A percentile compares a stretch with the other conserved stretches of the same genome.
phyloP scores from a whole-genome alignment of 2,329 filamentous ascomycete species.

The Ceratocystis colombiana region DNA sequence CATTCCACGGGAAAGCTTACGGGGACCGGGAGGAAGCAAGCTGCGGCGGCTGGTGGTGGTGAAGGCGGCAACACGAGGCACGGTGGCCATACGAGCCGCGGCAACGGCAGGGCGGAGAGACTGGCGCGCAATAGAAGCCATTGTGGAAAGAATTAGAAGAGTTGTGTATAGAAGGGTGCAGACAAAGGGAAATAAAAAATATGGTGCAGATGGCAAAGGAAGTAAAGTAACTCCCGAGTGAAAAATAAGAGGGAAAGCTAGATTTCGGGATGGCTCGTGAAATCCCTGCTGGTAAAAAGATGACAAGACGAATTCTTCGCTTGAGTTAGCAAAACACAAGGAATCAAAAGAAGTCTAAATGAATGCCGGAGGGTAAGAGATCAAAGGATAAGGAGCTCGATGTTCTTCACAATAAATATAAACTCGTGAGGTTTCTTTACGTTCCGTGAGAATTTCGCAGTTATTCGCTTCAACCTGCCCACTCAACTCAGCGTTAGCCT shows the following conservation, averaged over 20 bases:
- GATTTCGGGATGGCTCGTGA: conserved; percentile 15
- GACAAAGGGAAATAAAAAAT: conserved; percentile 12
- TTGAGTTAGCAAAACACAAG: background rate
- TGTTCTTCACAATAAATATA: background rate
- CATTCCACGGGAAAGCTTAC: conserved; percentile 42
- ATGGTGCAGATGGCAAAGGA: background rate
- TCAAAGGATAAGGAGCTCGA: background rate
- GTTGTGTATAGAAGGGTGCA: background rate
- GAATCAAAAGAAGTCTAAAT: background rate
- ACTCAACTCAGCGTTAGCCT: background rate
- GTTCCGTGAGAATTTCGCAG: conserved; percentile 2
- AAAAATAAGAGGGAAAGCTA: conserved; percentile 11
- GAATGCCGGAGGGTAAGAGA: background rate
- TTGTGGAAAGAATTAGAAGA: conserved; percentile 30
- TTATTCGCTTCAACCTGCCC: background rate
- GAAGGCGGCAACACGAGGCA: conserved; percentile 61
- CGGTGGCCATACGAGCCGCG: conserved; percentile 28
- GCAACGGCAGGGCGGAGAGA: conserved; percentile 40
- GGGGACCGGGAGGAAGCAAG: conserved; percentile 75
- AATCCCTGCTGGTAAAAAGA: conserved; percentile 8
- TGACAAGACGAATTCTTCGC: conserved; percentile 2
- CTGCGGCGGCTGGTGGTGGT: conserved; percentile 67
- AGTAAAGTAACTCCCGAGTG: background rate
- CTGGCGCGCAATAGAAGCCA: conserved; percentile 49
- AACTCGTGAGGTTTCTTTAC: background rate